Evolutionary conservation across 306 rosid genomes (phyloP).

Genomic region (Lathyrus sativus): DNA sequence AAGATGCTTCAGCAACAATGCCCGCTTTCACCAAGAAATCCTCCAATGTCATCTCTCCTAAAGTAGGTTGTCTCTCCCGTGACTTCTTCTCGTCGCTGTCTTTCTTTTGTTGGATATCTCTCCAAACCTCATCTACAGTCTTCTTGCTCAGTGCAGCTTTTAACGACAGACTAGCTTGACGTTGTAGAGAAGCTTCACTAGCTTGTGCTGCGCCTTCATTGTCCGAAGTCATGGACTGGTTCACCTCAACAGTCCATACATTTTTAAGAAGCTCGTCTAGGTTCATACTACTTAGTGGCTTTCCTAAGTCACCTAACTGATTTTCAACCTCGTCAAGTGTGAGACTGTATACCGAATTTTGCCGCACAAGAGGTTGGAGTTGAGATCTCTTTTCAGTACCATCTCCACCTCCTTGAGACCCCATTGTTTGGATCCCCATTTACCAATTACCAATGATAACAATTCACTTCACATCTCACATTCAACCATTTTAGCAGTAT

Average conservation of each 20-base stretch:
- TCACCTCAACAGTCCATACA: constrained; percentile 87
- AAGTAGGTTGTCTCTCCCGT: constrained; percentile 73
- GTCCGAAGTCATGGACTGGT: constrained; percentile 57
- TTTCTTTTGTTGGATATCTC: constrained; percentile 86
- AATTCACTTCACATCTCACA: constrained; percentile 37
- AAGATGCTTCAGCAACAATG: constrained; percentile 67
- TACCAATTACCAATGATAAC: constrained; percentile 42
- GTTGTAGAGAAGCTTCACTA: constrained; percentile 68
- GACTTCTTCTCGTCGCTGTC: constrained; percentile 55
- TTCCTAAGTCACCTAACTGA: constrained; percentile 91
- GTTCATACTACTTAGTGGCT: constrained; percentile 95
- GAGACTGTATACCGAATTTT: constrained; percentile 87
- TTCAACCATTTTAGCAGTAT: constrained; percentile 6
- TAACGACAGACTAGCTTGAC: constrained; percentile 81
- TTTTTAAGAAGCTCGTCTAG: constrained; percentile 95
- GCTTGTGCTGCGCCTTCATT: constrained; percentile 54
- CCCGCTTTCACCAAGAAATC: constrained; percentile 99
- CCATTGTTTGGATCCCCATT: constrained; percentile 90
- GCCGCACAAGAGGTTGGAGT: constrained; percentile 64
- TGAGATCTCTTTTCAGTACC: constrained; percentile 70
- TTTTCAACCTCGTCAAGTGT: constrained; percentile 94
- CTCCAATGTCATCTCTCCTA: constrained; percentile 98
- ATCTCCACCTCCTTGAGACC: constrained; percentile 78
- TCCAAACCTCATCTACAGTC: constrained; percentile 99
- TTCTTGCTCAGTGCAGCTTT: constrained; percentile 79